These are phyloP conservation scores for Stachybotrys chartarum DNA, from an alignment of 2,329 filamentous ascomycete species.

Conservation along the genomic window DNA sequence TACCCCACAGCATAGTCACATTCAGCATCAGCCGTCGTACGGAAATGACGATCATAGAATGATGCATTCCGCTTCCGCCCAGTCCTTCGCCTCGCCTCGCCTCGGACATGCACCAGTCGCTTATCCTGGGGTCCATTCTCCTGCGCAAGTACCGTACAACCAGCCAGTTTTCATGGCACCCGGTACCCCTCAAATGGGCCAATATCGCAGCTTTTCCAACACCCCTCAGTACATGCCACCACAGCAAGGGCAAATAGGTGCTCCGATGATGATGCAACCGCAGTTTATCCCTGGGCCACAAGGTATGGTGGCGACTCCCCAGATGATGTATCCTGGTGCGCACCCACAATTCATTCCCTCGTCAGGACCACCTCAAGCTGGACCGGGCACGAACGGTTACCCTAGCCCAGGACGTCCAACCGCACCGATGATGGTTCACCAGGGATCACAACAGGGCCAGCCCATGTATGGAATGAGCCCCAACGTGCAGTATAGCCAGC, in stretches of 20 bases:
- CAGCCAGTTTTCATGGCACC: slow-evolving; percentile 68
- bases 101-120: slow-evolving; percentile 63
- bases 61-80: slow-evolving; percentile 77
- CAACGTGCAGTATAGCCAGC: slow-evolving; percentile 66
- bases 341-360: slow-evolving; percentile 59
- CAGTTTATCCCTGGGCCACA: slow-evolving; percentile 70
- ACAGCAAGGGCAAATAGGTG: slow-evolving; percentile 64
- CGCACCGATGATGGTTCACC: slow-evolving; percentile 89
- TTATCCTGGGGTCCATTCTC: slow-evolving; percentile 63
- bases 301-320: slow-evolving; percentile 60
- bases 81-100: slow-evolving; percentile 80
- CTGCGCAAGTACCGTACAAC: slow-evolving; percentile 62
- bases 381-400: slow-evolving; percentile 67
- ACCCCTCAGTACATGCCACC: slow-evolving; percentile 64
- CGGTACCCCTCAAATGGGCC: slow-evolving; percentile 61
- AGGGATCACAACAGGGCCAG: slow-evolving; percentile 89
- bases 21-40: slow-evolving; percentile 52
- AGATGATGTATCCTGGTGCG: slow-evolving; percentile 75
- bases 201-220: slow-evolving; percentile 64
- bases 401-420: slow-evolving; percentile 76
- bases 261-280: slow-evolving; percentile 76
- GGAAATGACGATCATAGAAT: slow-evolving; percentile 82
- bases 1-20: slow-evolving; percentile 62
- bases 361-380: slow-evolving; percentile 46
- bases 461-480: slow-evolving; percentile 70